Evolutionary conservation across 768 basidiomycete genomes (phyloP).

Genomic region (Mycena rosella): DNA sequence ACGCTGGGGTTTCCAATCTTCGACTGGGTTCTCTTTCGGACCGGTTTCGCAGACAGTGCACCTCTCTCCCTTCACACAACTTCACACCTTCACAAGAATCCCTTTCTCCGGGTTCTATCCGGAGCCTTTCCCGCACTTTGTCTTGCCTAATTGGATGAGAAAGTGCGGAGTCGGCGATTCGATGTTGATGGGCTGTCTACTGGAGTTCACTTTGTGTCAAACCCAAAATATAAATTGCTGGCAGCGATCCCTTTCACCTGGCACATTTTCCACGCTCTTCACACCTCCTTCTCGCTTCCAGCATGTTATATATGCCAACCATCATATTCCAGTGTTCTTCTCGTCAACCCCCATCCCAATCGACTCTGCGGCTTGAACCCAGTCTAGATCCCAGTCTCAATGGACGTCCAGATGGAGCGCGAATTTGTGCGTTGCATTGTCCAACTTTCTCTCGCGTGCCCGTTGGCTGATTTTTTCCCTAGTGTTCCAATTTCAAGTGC

Average conservation of each 20-base stretch:
- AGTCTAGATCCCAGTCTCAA: not conserved
- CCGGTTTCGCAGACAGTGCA: slow-evolving; percentile 9
- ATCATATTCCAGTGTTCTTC: not conserved
- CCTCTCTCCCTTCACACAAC: slow-evolving; percentile 3
- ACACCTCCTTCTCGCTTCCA: slow-evolving; percentile 18
- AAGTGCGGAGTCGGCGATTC: slow-evolving; percentile 6
- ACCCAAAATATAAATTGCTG: not conserved
- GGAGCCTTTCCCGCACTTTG: not conserved
- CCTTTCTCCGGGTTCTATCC: not conserved
- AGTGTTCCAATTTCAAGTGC: slow-evolving; percentile 33
- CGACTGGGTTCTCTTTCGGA: not conserved
- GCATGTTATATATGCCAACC: slow-evolving; percentile 7
- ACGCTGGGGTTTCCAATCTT: not conserved
- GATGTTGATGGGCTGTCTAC: slow-evolving; percentile 29
- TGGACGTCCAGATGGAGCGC: slow-evolving; percentile 27
- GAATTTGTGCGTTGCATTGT: slow-evolving; percentile 23
- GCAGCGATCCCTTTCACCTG: not conserved
- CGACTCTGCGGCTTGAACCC: not conserved
- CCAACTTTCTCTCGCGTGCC: not conserved
- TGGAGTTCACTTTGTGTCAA: slow-evolving; percentile 27
- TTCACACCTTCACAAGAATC: slow-evolving; percentile 23
- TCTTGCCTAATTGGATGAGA: not conserved
- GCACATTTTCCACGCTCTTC: slow-evolving; percentile 2
- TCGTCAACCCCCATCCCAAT: not conserved
- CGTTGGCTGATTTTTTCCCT: not conserved